These are phyloP conservation scores for Colletotrichum filicis DNA, from an alignment of 2,329 filamentous ascomycete species.

Conservation along the genomic window DNA sequence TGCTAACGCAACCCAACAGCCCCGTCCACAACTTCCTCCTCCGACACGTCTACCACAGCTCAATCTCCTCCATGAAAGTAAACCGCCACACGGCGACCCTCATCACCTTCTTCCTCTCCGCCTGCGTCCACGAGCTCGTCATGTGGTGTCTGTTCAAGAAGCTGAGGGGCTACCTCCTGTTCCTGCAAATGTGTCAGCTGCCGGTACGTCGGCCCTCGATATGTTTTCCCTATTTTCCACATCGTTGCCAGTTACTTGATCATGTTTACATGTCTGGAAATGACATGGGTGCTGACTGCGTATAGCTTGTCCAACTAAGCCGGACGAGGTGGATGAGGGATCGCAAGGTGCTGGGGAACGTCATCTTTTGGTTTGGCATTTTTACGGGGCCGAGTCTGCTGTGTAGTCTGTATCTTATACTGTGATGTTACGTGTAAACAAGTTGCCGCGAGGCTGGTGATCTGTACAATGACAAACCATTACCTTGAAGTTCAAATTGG, in stretches of 20 bases:
- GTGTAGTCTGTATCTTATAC: slow-evolving; percentile 69
- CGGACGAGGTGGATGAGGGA: slow-evolving; percentile 74
- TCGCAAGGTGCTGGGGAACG: slow-evolving; percentile 73
- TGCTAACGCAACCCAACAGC: slow-evolving; percentile 34
- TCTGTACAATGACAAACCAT: background rate
- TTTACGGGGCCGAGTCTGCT: slow-evolving; percentile 79
- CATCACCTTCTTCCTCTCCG: slow-evolving; percentile 79
- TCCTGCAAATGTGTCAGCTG: slow-evolving; percentile 80
- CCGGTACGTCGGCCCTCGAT: slow-evolving; percentile 55
- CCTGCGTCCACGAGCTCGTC: slow-evolving; percentile 78
- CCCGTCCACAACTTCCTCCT: slow-evolving; percentile 83
- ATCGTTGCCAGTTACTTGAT: no score
- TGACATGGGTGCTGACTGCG: background rate
- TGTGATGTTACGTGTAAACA: slow-evolving; percentile 47
- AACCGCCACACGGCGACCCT: slow-evolving; percentile 78
- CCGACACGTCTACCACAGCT: slow-evolving; percentile 82
- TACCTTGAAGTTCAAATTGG: background rate
- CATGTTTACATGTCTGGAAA: background rate
- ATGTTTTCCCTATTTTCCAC: no score
- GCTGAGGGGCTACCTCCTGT: slow-evolving; percentile 77
- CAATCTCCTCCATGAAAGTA: slow-evolving; percentile 78
- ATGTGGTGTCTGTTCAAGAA: slow-evolving; percentile 88
- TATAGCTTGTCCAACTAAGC: slow-evolving; percentile 71
- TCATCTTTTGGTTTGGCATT: slow-evolving; percentile 83
- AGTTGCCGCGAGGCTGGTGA: background rate